Evolutionary conservation across 1,284 basidiomycete genomes (phyloP).

Genomic region (Rhodotorula sp.): DNA sequence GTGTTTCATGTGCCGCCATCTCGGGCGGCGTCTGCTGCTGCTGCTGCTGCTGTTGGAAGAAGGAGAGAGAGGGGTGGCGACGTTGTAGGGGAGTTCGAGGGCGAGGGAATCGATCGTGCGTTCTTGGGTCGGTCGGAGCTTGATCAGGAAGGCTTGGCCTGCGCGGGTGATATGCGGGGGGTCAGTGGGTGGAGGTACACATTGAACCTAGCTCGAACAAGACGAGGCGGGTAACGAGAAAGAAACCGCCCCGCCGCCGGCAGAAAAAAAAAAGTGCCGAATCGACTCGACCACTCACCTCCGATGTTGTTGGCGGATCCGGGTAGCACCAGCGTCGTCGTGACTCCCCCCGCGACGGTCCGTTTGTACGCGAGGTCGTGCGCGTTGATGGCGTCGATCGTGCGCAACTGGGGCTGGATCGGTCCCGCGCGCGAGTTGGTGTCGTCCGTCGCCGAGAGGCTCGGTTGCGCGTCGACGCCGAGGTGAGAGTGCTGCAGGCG

Average conservation of each 20-base stretch:
- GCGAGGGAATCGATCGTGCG: conserved; percentile 63
- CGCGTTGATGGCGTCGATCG: conserved; percentile 63
- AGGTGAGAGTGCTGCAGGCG: conserved; percentile 69
- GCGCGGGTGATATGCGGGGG: too few relatives aligned
- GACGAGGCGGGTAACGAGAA: too few relatives aligned
- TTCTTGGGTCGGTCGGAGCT: conserved; percentile 62
- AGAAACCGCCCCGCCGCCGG: too few relatives aligned
- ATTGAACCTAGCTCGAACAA: too few relatives aligned
- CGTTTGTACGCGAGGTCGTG: conserved; percentile 61
- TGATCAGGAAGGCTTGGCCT: conserved; percentile 64
- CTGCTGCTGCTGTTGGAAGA: conserved; percentile 37
- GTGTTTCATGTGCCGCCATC: conserved; percentile 29
- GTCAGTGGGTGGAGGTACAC: too few relatives aligned
- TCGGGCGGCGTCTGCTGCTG: conserved; percentile 11
- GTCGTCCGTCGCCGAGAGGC: conserved; percentile 54
- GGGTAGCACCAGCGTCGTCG: conserved; percentile 65
- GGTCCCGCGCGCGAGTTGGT: conserved; percentile 22
- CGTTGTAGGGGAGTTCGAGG: conserved; percentile 61
- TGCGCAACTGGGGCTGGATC: conserved; percentile 61
- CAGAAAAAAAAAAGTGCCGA: too few relatives aligned
- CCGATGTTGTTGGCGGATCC: conserved; percentile 65
- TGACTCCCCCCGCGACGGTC: conserved; percentile 65
- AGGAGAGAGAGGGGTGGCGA: conserved; percentile 51
- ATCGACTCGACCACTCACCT: conserved; percentile 39
- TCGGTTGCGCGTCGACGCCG: conserved; percentile 65